These are phyloP conservation scores for Cordyceps javanica DNA, from an alignment of 2,329 filamentous ascomycete genomes.

Conservation along the genomic window DNA sequence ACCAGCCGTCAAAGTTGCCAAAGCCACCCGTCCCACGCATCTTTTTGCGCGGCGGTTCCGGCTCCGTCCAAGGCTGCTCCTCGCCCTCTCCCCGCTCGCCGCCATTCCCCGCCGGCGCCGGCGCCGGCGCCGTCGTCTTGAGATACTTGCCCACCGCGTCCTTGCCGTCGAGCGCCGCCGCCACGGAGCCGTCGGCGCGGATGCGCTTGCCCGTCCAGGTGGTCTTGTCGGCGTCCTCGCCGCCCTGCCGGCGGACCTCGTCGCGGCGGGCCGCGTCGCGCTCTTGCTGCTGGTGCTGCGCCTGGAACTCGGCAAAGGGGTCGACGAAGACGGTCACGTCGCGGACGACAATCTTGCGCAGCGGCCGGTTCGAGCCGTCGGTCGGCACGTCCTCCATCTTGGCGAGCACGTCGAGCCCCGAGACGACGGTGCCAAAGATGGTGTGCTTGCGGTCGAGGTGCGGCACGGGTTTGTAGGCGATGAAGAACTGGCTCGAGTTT, in stretches of 20 bases:
- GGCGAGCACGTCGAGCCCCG: conserved; percentile 64
- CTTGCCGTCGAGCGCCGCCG: conserved; percentile 31
- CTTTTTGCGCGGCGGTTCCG: conserved; percentile 77
- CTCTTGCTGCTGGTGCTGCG: conserved; percentile 62
- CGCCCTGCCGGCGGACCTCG: conserved; percentile 57
- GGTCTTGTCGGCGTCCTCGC: conserved; percentile 78
- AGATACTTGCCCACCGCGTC: conserved; percentile 74
- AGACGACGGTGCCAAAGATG: conserved; percentile 85
- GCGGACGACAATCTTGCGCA: conserved; percentile 72
- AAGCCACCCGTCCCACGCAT: conserved; percentile 66
- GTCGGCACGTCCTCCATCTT: conserved; percentile 72
- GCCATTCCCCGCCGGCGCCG: conserved; percentile 35
- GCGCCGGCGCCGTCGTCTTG: conserved; percentile 43
- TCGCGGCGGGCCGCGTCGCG: conserved; percentile 50
- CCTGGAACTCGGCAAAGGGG: conserved; percentile 89
- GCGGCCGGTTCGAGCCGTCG: conserved; percentile 68
- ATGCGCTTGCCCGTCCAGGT: conserved; percentile 97
- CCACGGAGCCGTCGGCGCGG: conserved; percentile 57
- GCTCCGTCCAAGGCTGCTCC: conserved; percentile 41
- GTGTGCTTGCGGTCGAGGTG: conserved; percentile 95
- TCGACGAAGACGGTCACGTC: conserved; percentile 85
- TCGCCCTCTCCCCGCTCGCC: conserved; percentile 58
- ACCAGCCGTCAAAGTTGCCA: conserved; percentile 95
- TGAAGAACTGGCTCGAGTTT: conserved; percentile 92
- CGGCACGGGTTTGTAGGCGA: conserved; percentile 76